A percentile compares a stretch with the other conserved stretches of the same genome.
phyloP scores from a whole-genome alignment of 73 alveolate species.

The Uronychia setigera region DNA sequence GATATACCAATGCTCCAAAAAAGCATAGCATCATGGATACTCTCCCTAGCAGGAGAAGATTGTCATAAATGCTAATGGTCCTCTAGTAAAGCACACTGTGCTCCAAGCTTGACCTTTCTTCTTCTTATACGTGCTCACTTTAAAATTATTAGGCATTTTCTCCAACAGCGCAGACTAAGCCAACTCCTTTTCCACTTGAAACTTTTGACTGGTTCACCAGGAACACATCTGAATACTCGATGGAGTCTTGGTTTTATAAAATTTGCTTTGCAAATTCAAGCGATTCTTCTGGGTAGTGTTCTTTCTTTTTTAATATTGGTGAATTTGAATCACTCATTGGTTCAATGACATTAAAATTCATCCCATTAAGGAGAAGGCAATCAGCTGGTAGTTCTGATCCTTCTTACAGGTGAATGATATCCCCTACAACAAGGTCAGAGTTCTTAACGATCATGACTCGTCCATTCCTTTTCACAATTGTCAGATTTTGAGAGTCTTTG shows the following conservation, averaged over 20 bases:
- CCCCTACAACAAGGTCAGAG: slow-evolving; percentile 35
- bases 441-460: background rate
- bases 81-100: too few relatives aligned
- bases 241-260: background rate
- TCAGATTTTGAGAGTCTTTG: background rate
- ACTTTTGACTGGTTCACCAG: slow-evolving; percentile 62
- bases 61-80: too few relatives aligned
- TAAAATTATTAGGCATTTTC: slow-evolving; percentile 2
- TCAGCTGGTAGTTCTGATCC: slow-evolving; percentile 40
- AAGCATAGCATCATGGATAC: background rate
- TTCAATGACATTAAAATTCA: background rate
- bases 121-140: background rate
- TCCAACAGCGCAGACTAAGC: slow-evolving; percentile 29
- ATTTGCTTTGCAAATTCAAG: background rate
- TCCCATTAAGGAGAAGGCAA: slow-evolving; percentile 11
- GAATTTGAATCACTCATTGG: background rate
- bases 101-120: background rate
- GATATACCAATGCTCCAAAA: background rate
- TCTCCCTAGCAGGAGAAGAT: background rate
- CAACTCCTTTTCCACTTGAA: slow-evolving; percentile 38
- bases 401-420: slow-evolving; percentile 13
- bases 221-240: slow-evolving; percentile 50
- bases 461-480: background rate
- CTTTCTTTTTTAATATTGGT: background rate
- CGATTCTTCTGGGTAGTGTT: background rate